Evolutionary conservation across 2,329 filamentous ascomycete genomes (phyloP).

Genomic region (Ascochyta pisi): DNA sequence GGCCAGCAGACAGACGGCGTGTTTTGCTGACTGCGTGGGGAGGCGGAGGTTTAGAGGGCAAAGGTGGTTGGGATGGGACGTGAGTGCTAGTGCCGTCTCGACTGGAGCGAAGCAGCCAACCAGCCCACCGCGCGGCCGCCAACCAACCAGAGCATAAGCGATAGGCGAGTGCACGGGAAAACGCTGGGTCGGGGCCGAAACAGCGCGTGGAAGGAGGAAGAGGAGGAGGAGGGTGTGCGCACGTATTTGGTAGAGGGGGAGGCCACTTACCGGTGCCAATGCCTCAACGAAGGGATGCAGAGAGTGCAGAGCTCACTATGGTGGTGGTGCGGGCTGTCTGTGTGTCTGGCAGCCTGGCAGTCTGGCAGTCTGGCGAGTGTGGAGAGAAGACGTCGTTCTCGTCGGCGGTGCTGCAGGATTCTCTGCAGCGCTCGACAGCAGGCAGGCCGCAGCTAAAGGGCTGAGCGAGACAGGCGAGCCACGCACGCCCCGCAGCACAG

Average conservation of each 20-base stretch:
- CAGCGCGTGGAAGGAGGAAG: conserved; percentile 7
- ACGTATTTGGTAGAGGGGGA: background rate
- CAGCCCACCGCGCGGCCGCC: background rate
- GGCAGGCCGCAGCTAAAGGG: conserved; percentile 51
- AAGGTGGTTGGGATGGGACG: conserved; percentile 52
- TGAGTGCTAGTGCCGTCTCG: conserved; percentile 45
- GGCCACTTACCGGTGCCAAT: conserved; percentile 22
- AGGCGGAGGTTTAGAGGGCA: conserved; percentile 48
- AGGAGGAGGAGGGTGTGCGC: background rate
- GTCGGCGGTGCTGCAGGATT: conserved; percentile 48
- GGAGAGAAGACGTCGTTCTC: conserved; percentile 42
- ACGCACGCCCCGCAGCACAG: conserved; percentile 43
- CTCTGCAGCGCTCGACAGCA: conserved; percentile 47
- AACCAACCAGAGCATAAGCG: conserved; percentile 43
- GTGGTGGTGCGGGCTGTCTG: background rate
- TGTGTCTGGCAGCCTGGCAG: conserved; percentile 16
- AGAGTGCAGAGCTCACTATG: conserved; percentile 20
- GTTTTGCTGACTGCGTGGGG: conserved; percentile 40
- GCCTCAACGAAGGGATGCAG: conserved; percentile 35
- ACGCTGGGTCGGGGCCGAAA: conserved; percentile 33
- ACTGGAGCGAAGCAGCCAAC: conserved; percentile 10
- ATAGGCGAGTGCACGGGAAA: conserved; percentile 51
- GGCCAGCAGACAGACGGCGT: conserved; percentile 31
- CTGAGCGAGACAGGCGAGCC: conserved; percentile 48
- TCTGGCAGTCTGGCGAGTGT: conserved; percentile 28